phyloP scores from a whole-genome alignment of 2,329 filamentous ascomycete genomes.

The Colletotrichum spaethianum region DNA sequence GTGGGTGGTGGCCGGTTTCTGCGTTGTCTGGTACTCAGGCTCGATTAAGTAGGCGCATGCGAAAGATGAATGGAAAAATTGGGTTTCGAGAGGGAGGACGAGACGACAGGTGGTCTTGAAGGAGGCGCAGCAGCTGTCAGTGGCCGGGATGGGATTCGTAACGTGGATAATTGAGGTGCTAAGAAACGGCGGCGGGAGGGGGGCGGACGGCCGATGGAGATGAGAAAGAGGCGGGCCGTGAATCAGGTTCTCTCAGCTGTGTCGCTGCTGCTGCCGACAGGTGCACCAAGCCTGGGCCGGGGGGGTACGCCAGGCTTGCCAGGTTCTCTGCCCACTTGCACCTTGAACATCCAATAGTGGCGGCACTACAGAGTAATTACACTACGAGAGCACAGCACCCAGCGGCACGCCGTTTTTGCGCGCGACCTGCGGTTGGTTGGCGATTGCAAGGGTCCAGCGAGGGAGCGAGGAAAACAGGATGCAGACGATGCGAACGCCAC shows the following conservation, averaged over 20 bases:
- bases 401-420: conserved; percentile 18
- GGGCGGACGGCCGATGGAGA: not conserved
- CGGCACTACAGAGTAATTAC: not conserved
- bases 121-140: conserved; percentile 37
- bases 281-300: not conserved
- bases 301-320: not conserved
- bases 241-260: conserved; percentile 22
- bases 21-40: not conserved
- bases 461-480: conserved; percentile 2
- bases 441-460: conserved; percentile 14
- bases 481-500: conserved; percentile 11
- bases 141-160: conserved; percentile 32
- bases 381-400: not conserved
- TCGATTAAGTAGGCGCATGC: conserved; percentile 9
- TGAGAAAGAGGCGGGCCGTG: not conserved
- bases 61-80: not conserved
- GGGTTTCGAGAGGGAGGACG: conserved; percentile 2
- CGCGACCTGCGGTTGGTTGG: conserved; percentile 29
- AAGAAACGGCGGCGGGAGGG: not conserved
- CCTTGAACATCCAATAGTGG: conserved; percentile 7
- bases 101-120: conserved; percentile 21
- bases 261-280: not conserved
- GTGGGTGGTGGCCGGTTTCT: not conserved
- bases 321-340: conserved; percentile 18
- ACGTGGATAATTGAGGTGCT: not conserved